Conservation (phyloP, 2,329 filamentous ascomycete genomes). For the Fusarium poae region DNA sequence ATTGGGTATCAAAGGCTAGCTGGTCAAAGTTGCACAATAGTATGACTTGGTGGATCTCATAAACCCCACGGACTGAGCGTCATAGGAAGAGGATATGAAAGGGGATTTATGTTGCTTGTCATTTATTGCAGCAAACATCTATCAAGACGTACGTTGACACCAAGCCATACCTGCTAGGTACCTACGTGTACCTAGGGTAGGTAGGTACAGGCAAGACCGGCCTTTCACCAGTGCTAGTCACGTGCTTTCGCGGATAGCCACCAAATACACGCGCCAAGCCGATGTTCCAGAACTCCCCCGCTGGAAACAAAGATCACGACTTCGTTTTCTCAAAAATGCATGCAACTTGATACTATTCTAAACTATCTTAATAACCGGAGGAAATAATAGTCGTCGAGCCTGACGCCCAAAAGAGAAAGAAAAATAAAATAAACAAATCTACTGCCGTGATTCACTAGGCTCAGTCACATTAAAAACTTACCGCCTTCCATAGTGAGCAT, state of each 20-base stretch:
- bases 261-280: neutral
- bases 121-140: neutral
- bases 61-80: neutral
- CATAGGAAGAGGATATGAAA: neutral
- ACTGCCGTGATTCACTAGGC: neutral
- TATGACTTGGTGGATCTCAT: neutral
- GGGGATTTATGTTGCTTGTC: neutral
- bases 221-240: neutral
- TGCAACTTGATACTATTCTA: neutral
- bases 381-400: neutral
- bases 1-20: neutral
- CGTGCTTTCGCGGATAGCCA: slow-evolving; percentile 15
- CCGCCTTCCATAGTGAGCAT: neutral
- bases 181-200: neutral
- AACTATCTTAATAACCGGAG: no score
- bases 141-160: neutral
- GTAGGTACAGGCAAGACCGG: no score
- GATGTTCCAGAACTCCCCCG: neutral
- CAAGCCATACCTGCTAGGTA: neutral
- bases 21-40: neutral
- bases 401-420: neutral
- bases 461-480: neutral
- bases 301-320: neutral
- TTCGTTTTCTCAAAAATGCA: neutral
- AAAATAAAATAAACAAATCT: neutral